These are phyloP conservation scores for Xylaria cubensis DNA, from an alignment of 495 filamentous ascomycete genomes.

Conservation along the genomic window DNA sequence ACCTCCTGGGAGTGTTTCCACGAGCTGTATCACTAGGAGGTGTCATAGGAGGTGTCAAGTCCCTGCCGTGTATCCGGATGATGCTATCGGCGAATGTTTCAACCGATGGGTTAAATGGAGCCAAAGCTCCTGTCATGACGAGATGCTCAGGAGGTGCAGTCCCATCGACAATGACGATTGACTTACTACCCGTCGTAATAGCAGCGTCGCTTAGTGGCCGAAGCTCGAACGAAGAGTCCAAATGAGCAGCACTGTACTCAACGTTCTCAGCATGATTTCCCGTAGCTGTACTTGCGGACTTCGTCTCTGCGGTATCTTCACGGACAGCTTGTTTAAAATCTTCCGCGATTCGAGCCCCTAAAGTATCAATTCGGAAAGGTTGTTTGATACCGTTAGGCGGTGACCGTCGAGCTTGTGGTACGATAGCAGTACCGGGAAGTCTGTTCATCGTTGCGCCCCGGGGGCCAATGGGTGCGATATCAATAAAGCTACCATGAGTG, in stretches of 20 bases:
- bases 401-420: constrained; percentile 57
- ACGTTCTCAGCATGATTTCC: constrained; percentile 22
- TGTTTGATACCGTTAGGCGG: constrained; percentile 49
- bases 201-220: constrained; percentile 54
- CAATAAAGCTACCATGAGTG: constrained; percentile 54
- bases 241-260: constrained; percentile 50
- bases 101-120: constrained; percentile 47
- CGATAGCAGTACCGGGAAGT: constrained; percentile 60
- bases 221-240: constrained; percentile 44
- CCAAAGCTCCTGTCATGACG: constrained; percentile 54
- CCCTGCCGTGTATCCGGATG: constrained; percentile 47
- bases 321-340: constrained; percentile 72
- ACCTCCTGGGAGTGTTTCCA: constrained; percentile 52
- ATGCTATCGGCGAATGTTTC: constrained; percentile 58
- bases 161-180: constrained; percentile 87
- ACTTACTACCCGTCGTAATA: constrained; percentile 79
- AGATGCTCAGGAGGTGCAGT: constrained; percentile 55
- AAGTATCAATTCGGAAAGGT: constrained; percentile 70
- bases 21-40: constrained; percentile 51
- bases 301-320: constrained; percentile 58
- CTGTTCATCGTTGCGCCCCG: constrained; percentile 57
- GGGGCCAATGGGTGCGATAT: constrained; percentile 59
- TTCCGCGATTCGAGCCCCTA: constrained; percentile 78
- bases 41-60: constrained; percentile 61
- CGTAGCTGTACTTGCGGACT: constrained; percentile 27